A percentile compares a stretch with the other conserved stretches of the same genome.
These are phyloP conservation scores for Thraustochytrium striatum DNA, from an alignment of 352 stramenopile genomes.

Conservation along the genomic window DNA sequence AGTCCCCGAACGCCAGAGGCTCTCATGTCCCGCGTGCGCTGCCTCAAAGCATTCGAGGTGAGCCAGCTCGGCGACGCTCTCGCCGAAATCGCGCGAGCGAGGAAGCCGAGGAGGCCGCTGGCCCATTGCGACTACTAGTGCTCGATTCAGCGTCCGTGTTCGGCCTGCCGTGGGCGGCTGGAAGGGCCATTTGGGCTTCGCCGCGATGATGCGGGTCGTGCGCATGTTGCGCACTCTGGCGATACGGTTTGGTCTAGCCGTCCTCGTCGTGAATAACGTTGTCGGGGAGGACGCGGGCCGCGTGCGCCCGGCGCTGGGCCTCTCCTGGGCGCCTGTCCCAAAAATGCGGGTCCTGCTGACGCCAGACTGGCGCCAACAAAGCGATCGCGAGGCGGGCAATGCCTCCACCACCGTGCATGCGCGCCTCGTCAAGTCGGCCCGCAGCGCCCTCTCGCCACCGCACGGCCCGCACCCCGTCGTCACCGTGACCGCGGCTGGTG, in stretches of 20 bases:
- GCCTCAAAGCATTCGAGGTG: background rate
- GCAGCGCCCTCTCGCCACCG: background rate
- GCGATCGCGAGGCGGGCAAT: background rate
- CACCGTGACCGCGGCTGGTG: too few species aligned
- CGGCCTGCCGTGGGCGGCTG: conserved; percentile 13
- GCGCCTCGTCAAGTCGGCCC: background rate
- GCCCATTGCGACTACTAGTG: conserved; percentile 10
- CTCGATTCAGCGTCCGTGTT: conserved; percentile 6
- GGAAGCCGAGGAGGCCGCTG: background rate
- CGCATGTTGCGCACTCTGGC: background rate
- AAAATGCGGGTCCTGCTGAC: background rate
- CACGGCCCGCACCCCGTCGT: background rate
- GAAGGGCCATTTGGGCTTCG: background rate
- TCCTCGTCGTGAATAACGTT: conserved; percentile 13
- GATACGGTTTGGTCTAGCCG: background rate
- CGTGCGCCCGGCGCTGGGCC: conserved; percentile 5
- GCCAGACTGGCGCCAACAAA: background rate
- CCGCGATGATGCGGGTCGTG: conserved; percentile 14
- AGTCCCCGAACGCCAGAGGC: too few species aligned
- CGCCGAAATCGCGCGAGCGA: background rate
- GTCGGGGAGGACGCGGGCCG: background rate
- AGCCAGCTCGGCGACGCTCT: background rate
- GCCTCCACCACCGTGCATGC: background rate
- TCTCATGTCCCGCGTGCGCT: background rate
- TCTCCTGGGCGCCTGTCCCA: conserved; percentile 19